Evolutionary conservation across 768 basidiomycete genomes (phyloP), one percentile per base, ranked within the genome.

Genomic region (Lactarius trivialis): DNA sequence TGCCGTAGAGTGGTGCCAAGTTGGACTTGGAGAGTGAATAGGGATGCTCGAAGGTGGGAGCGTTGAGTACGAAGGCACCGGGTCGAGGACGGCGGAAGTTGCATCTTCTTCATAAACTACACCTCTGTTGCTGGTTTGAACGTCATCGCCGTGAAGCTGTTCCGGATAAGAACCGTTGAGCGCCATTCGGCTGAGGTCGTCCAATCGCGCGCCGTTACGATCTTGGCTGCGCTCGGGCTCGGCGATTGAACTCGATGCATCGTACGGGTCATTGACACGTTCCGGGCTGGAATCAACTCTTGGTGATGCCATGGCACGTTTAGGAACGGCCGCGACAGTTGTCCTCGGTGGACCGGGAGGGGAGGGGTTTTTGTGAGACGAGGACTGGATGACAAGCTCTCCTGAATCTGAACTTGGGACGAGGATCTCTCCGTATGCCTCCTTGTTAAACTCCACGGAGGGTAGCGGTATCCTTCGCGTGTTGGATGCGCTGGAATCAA

Each of bases 371-470:
- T 33, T 21, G 32, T 53, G 41, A 9, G 17, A 30, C 6, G 30
- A 48, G 15, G 53, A 28, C 45, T 49, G 53, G 28, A 30, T 60
- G 28, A 30, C 58, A 41, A 33, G 30, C 11, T 48, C 53, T 43
- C 36, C 58, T 17, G 64, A 49, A 48, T 63, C 64, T 19, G 64
- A 65, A 51, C 39, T 48, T 6, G 64, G 64, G 21, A 65, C 56
- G 32, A 65, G 64, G 26, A 65, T 30, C 43, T 63, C 61, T 7
- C 64, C 64, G 24, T 24, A 43, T 14, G 61, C 61, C 11, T 64
- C 61, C 41, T 54, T 63, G 32, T 21, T 34, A 24, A 30, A 32
- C 37, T 34, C 53, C 19, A 50, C 56, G 3, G 37, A 32, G 17
- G 55, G 64, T 39, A 45, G 51, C 8, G 61, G 56, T 26, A 62